These are phyloP conservation scores for Fusarium albidum DNA, from an alignment of 2,329 filamentous ascomycete genomes.

Conservation along the genomic window DNA sequence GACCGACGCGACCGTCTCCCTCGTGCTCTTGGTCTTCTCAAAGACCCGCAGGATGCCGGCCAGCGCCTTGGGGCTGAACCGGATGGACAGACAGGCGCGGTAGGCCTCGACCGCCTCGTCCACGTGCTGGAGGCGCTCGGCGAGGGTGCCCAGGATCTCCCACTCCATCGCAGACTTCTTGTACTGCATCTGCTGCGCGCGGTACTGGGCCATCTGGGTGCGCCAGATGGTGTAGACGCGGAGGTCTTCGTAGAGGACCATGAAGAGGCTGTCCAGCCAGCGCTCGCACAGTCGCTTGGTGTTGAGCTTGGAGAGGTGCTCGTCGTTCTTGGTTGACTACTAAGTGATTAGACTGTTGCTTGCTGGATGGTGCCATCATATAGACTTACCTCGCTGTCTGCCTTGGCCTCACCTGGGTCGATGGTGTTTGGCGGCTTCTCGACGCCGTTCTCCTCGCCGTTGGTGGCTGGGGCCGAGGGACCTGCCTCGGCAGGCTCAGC, in stretches of 20 bases:
- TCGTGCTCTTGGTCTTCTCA: slow-evolving; percentile 79
- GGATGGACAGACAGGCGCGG: slow-evolving; percentile 82
- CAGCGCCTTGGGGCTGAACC: slow-evolving; percentile 94
- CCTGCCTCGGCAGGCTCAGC: slow-evolving; percentile 18
- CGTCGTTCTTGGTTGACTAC: slow-evolving; percentile 70
- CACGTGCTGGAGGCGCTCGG: slow-evolving; percentile 89
- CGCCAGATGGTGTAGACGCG: slow-evolving; percentile 99
- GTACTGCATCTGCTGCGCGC: slow-evolving; percentile 92
- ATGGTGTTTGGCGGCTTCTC: slow-evolving; percentile 85
- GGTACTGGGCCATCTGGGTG: slow-evolving; percentile 95
- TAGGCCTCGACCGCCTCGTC: slow-evolving; percentile 96
- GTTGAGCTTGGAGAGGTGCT: slow-evolving; percentile 87
- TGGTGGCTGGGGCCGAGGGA: slow-evolving; percentile 38
- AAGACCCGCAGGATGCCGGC: slow-evolving; percentile 83
- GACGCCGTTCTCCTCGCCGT: slow-evolving; percentile 57
- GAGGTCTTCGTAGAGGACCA: slow-evolving; percentile 98
- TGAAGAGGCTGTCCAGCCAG: slow-evolving; percentile 98
- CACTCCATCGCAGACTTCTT: slow-evolving; percentile 97
- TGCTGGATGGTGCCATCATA: background rate
- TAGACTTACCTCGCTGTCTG: slow-evolving; percentile 71
- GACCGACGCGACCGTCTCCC: slow-evolving; percentile 83
- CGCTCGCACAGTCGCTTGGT: slow-evolving; percentile 97
- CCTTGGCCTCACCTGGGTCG: slow-evolving; percentile 79
- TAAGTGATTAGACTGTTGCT: slow-evolving; percentile 26
- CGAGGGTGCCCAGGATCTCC: slow-evolving; percentile 95